Base-by-base conservation (phyloP, 2,329 filamentous ascomycete genomes). In the Cladosporium sp. region DNA sequence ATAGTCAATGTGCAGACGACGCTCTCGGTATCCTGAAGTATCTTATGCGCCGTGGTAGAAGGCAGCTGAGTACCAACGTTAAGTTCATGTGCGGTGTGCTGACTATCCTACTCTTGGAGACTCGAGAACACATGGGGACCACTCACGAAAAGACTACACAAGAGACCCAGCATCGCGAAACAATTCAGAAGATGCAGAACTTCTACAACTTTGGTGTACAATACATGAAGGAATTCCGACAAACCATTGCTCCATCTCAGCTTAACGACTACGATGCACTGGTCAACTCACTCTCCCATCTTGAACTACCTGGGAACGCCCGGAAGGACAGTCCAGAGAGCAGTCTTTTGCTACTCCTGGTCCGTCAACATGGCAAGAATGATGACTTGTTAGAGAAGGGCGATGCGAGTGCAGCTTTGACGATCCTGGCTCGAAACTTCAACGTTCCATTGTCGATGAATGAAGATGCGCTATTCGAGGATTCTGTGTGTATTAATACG, bases 1-100 rank as follows among this genome's bases (percentile, higher is more conserved):
- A 97, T 64, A 81, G 87, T 0, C 88, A 95, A 68, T 97, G 93
- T 71, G 89, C 92, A 9, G 90, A 96, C 68, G 94, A 99, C 75
- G 87, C 90, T 1, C 80, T 97, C 44, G 93, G 92, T 0, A 83
- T 99, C 34, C 85, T 89, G 59, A 88, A 91, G 70, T 97, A 96
- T 72, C 80, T 99, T 1, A 78, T 97, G 13, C 77, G 83, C 5
- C 81, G 82, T 52, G 91, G 93, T 7, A 75, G 77, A 15, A 65
- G 75, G 4, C 86, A 93, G 68, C 77, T 99, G 4, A 74, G 72
- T 3, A 78, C 82, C 32, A 79, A 81, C 0, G 85, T 91, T 0
- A 87, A 86, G 0, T 97, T 97, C 65, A 77, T 95, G 40, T 86
- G 89, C 10, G 93, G 92, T 0, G 88, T 92, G 62, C 82, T 88